Evolutionary conservation across 345 rosid species (phyloP), one percentile per base, ranked within the genome.

Genomic region (Eucalyptus erythrocorys): DNA sequence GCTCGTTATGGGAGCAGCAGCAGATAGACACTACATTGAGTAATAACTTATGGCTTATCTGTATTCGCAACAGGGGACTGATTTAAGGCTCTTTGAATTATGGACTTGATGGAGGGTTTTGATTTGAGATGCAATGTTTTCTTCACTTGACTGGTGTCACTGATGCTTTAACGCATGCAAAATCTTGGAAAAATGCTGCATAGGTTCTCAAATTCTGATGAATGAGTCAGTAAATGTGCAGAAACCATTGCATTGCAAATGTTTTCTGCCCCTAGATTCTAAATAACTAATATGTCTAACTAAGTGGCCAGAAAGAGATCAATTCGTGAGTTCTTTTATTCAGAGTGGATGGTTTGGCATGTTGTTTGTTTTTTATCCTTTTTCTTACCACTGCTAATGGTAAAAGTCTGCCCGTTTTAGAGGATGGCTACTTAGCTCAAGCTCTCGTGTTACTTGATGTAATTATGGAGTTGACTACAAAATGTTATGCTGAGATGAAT

Each of bases 1-100:
- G 93, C 97, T 92, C 57, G 95, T 95, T 79, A 94, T 95, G 96
- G 98, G 97, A 91, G 97, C 97, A 68, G 98, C 97, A 89, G 94
- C 98, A 47, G 92, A 94, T 86, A 89, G 90, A 64, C 94, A 89
- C 90, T 93, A 92, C 88, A 76, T 93, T 45, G 91, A 90, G 97
- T 96, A 93, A 13, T n/a, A 71, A 66, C 61, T 51, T 40, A 79
- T 71, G 16, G 47, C 15, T 21, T 76, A 48, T 87, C 81, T 32
- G 45, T 57, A 40, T 88, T 88, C 45, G 9, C 59, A 47, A 19
- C 40, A 27, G n/a, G 19, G 40, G 47, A 76, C 27, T 76, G 27
- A 40, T 40, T n/a, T 21, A 76, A 76, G 24, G 82, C 82, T 10
- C 47, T 37, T 40, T 76, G 47, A 76, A 76, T 76, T 21, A 40